Base-by-base conservation (phyloP, 148 eudicot species). In the Salicornia ramosissima region DNA sequence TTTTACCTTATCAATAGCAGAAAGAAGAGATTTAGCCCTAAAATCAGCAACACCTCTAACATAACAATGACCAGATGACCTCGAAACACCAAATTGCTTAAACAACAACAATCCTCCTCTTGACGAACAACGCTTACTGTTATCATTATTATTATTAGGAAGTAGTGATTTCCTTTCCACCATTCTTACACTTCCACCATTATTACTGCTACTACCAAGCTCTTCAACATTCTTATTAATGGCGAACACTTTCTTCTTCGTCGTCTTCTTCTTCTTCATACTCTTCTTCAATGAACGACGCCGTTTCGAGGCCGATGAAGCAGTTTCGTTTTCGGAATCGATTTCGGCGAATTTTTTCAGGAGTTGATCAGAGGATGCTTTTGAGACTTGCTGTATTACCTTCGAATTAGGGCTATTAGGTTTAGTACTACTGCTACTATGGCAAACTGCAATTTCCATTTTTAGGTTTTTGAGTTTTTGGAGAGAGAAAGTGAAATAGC, bases 281-380 rank as follows among this genome's bases (percentile, higher is more conserved):
- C 28, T 40, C 4, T 12, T 71, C 52, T 2, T 30, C 22, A 46
- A n/a, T 46, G 21, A 19, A 6, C 39, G 10, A 26, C 39, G 72
- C 30, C 88, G 81, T 66, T 85, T 86, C 0, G 84, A 74, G 10
- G 75, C 74, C 5, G 74, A 12, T 3, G 82, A 75, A 52, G 78
- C 67, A 13, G 78, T 59, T 18, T 73, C 68, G 29, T 34, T 60
- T 18, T 73, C 83, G 5, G 86, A 83, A 56, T 73, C 89, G 34
- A 80, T 53, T 39, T 77, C 86, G 0, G 97, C 94, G 66, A 91
- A 91, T 51, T 91, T 91, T 21, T 80, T 79, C 31, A 91, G 87
- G 25, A 91, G 86, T 75, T 84, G 73, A 59, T 91, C 97, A 1
- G 97, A 88, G 33, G 91, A 86, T 0, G 87, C 86, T 71, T 91